Base-by-base conservation (phyloP, 1,139 yeast species). In the Kluyveromyces marxianus region DNA sequence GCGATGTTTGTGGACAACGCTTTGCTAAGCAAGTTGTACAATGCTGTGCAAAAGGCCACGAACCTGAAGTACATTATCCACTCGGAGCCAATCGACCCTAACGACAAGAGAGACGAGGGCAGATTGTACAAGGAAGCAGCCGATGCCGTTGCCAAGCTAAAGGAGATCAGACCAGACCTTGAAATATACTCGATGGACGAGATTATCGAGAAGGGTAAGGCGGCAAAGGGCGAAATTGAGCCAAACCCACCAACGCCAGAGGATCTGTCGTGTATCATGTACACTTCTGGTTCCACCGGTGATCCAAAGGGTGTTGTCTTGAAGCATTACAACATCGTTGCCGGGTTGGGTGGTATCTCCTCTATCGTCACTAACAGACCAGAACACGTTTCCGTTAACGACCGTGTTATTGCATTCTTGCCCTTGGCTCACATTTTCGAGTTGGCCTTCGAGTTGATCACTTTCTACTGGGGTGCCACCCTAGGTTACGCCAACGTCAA, bases 231-330 rank as follows among this genome's bases (percentile, higher is more conserved):
- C 35, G 58, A 55, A 37, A 50, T 60, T 36, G 54, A 53, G 7
- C 48, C 57, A 35, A 53, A 63, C 51, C 75, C 75, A 14, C 88
- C 95, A 46, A 74, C 71, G 51, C 78, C 94, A 7, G 79, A 79
- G n/a, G 95, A 88, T 59, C 63, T 83, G 47, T 79, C 92, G 37
- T 87, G 96, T 72, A 88, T 92, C 64, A 92, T 94, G 97, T 92
- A 92, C 74, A 92, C 99, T 27, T 90, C 97, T 0, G 99, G 99
- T 44, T 89, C 97, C 21, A 90, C 98, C 21, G 98, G 98, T 59
- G 81, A 82, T 52, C 98, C 98, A 60, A 92, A 92, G 73, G 99
- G 99, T 69, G 99, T 92, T 38, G 89, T 86, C 33, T 71, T 94
- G 55, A 75, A 81, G 44, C 94, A 92, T 61, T 72, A 70, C 48